Evolutionary conservation across 23 red algal genomes (phyloP).

Genomic region (Pyropia haitanensis): DNA sequence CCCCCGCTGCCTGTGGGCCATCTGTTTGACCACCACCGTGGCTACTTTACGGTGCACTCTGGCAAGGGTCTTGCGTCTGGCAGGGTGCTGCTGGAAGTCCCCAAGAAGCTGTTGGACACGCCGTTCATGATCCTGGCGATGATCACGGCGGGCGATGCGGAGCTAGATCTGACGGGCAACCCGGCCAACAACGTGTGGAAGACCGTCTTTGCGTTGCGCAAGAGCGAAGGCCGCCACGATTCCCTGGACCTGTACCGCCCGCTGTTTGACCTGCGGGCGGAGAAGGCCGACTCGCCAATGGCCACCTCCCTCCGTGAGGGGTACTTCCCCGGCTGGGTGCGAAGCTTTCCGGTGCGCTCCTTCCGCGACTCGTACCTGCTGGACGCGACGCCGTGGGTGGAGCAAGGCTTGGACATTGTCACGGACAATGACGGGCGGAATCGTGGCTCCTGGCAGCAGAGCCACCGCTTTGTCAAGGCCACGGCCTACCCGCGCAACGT

Average conservation of each 20-base stretch:
- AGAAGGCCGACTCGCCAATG: not conserved
- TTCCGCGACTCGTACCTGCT: not conserved
- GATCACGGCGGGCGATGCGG: constrained; percentile 11
- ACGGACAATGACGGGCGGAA: not conserved
- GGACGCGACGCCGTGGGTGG: constrained; percentile 8
- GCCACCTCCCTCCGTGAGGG: not conserved
- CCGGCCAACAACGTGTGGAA: not conserved
- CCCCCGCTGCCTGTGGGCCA: no score
- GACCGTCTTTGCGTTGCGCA: constrained; percentile 15
- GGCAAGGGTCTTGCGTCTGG: no score
- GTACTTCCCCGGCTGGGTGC: constrained; percentile 2
- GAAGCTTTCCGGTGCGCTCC: not conserved
- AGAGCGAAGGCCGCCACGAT: not conserved
- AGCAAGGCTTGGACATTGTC: not conserved
- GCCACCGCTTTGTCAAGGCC: no score
- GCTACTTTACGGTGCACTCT: no score
- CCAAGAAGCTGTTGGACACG: not conserved
- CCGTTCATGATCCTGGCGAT: constrained; percentile 14
- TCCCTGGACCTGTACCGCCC: constrained; percentile 30
- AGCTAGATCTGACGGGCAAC: not conserved
- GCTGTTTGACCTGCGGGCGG: not conserved
- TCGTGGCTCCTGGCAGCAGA: not conserved
- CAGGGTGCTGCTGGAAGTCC: not conserved
- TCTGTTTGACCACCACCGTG: no score
- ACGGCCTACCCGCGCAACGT: no score